These are phyloP conservation scores for Kuraishia borneana DNA, from an alignment of 805 yeast genomes.

Conservation along the genomic window DNA sequence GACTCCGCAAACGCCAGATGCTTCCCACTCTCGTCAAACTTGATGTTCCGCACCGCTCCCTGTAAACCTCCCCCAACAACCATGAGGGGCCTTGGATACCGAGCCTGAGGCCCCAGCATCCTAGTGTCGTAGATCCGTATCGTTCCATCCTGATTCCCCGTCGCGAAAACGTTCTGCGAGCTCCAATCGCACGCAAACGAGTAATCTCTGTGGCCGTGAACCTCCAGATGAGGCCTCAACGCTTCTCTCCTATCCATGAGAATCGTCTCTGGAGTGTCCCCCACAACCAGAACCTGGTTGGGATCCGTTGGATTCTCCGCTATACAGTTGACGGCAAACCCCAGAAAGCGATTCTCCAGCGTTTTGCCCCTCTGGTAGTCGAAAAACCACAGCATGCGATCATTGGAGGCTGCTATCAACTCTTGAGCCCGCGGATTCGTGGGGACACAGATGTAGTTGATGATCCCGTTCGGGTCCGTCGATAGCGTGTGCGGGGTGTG, in stretches of 20 bases:
- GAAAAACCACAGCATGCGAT: conserved; percentile 26
- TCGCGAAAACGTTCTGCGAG: conserved; percentile 30
- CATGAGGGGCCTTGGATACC: conserved; percentile 7
- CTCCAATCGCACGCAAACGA: conserved; percentile 54
- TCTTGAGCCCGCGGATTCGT: conserved; percentile 12
- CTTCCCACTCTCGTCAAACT: conserved; percentile 34
- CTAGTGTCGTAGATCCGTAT: conserved; percentile 43
- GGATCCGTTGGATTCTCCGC: conserved; percentile 26
- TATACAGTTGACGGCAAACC: conserved; percentile 41
- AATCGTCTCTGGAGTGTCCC: conserved; percentile 32
- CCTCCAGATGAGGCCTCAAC: not conserved
- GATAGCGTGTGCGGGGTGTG: conserved; percentile 29
- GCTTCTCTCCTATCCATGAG: conserved; percentile 32
- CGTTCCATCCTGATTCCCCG: conserved; percentile 55
- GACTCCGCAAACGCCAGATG: conserved; percentile 46
- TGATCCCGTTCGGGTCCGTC: conserved; percentile 33
- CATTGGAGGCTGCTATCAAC: conserved; percentile 40
- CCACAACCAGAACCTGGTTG: conserved; percentile 32
- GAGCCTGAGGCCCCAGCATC: conserved; percentile 3
- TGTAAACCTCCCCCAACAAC: conserved; percentile 10
- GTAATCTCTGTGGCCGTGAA: conserved; percentile 41
- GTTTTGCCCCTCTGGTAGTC: conserved; percentile 19
- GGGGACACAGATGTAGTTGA: conserved; percentile 31
- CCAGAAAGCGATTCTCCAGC: conserved; percentile 14
- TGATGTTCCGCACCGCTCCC: conserved; percentile 43